Evolutionary conservation across 768 basidiomycete genomes (phyloP).

Genomic region (Boletus rufocinnamomeus): DNA sequence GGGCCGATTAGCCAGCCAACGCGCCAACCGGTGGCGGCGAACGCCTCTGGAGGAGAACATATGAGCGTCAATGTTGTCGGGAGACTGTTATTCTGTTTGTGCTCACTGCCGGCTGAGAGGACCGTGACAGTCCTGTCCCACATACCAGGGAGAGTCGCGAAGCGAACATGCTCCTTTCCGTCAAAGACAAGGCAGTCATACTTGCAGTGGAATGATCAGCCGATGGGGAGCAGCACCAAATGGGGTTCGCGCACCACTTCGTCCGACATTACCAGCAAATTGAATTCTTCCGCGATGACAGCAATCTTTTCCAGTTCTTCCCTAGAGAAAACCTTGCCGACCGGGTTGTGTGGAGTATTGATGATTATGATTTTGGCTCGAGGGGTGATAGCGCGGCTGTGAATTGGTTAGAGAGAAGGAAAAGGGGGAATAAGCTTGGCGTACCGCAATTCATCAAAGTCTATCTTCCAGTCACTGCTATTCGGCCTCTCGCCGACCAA

Average conservation of each 20-base stretch:
- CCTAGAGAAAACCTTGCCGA: constrained; percentile 94
- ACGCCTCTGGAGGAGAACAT: constrained; percentile 63
- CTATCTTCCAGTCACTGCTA: constrained; percentile 83
- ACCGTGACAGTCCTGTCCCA: constrained; percentile 98
- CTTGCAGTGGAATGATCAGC: constrained; percentile 39
- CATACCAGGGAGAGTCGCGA: constrained; percentile 95
- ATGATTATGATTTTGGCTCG: constrained; percentile 93
- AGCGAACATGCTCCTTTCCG: constrained; percentile 84
- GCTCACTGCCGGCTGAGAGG: constrained; percentile 90
- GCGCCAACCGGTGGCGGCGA: constrained; percentile 97
- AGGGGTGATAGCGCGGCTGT: constrained; percentile 78
- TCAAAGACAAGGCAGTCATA: constrained; percentile 95
- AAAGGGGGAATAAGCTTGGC: constrained; percentile 12
- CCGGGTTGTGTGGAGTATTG: constrained; percentile 96
- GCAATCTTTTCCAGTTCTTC: constrained; percentile 86
- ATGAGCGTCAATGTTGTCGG: not conserved
- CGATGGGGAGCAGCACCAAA: not conserved
- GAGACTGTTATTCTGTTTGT: not conserved
- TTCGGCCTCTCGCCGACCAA: constrained; percentile 48
- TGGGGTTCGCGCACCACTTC: constrained; percentile 78
- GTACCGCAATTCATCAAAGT: constrained; percentile 85
- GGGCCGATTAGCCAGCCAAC: constrained; percentile 97
- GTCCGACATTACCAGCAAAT: constrained; percentile 91
- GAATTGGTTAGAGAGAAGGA: constrained; percentile 6
- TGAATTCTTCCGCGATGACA: constrained; percentile 84